Evolutionary conservation across 148 eudicot genomes (phyloP), one percentile per base, ranked within the genome.

Genomic region (Rhododendron molle): DNA sequence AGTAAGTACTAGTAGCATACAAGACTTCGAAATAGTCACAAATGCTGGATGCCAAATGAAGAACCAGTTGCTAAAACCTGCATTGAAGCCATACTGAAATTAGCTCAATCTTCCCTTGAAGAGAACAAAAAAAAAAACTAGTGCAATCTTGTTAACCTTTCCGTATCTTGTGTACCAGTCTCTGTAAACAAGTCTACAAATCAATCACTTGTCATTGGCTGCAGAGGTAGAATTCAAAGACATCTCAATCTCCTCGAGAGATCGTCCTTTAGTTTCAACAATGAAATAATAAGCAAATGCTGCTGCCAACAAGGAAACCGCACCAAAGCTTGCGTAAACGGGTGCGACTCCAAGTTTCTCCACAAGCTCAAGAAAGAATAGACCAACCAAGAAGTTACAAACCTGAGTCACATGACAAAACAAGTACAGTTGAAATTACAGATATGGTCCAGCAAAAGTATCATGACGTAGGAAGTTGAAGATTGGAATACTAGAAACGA

Each of bases 181-280:
- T n/a, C 8, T 10, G 38, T 0, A 18, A 49, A 20, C 16, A 10
- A 28, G 14, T 62, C 15, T 28, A 50, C 47, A 38, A 0, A 36
- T 28, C 4, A 38, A 71, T 91, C 88, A 90, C 78, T 87, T 77
- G 54, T 92, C 93, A 23, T 87, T 54, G 23, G 76, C 88, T 0
- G 76, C 84, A 58, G 84, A 88, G 76, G 89, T 79, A 67, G 94
- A 80, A 84, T 89, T 91, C n/a, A 93, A 84, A 30, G 95, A 93
- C 89, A 91, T 88, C 88, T 94, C 96, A 44, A 95, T 95, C 86
- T 93, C 95, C 89, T 95, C 98, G 50, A 95, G 96, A 46, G 98
- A 95, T 62, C 95, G 92, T 52, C 98, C 98, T 92, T 89, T 92
- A 23, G 98, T 95, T 91, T 95, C 96, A 21, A 94, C 92, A 16